These are phyloP conservation scores for Torulaspora pretoriensis DNA, from an alignment of 1,139 yeast species.

Conservation along the genomic window DNA sequence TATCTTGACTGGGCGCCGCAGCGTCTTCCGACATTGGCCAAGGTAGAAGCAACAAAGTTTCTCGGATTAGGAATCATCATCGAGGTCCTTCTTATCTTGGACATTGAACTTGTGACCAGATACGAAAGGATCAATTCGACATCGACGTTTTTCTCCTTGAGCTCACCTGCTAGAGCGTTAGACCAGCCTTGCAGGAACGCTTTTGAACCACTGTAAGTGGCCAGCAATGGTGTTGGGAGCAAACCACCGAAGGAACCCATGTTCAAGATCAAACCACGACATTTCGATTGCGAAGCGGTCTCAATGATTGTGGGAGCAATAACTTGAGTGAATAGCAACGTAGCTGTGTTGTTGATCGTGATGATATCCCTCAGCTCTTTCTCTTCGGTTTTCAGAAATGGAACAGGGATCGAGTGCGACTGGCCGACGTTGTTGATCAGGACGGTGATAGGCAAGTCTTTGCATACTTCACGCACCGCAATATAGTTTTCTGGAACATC, in stretches of 20 bases:
- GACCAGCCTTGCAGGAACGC: conserved; percentile 95
- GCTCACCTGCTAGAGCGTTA: conserved; percentile 81
- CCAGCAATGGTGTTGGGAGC: conserved; percentile 85
- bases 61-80: conserved; percentile 77
- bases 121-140: conserved; percentile 87
- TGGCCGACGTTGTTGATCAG: conserved; percentile 91
- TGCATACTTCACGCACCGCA: conserved; percentile 46
- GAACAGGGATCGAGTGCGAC: conserved; percentile 92
- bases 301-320: conserved; percentile 63
- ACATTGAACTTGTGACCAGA: conserved; percentile 92
- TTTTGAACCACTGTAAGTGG: conserved; percentile 94
- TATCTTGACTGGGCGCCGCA: conserved; percentile 90
- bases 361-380: conserved; percentile 74
- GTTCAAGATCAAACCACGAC: conserved; percentile 73
- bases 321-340: conserved; percentile 75
- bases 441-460: conserved; percentile 56
- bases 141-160: conserved; percentile 63
- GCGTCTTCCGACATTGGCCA: conserved; percentile 71
- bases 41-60: conserved; percentile 65
- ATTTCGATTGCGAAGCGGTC: conserved; percentile 44
- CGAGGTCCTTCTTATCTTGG: conserved; percentile 79
- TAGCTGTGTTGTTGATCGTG: conserved; percentile 79
- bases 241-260: conserved; percentile 98
- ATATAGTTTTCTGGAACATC: conserved; percentile 48
- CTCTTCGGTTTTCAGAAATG: conserved; percentile 74